Evolutionary conservation across 1,284 basidiomycete genomes (phyloP).

Genomic region (Puccinia novopanici): DNA sequence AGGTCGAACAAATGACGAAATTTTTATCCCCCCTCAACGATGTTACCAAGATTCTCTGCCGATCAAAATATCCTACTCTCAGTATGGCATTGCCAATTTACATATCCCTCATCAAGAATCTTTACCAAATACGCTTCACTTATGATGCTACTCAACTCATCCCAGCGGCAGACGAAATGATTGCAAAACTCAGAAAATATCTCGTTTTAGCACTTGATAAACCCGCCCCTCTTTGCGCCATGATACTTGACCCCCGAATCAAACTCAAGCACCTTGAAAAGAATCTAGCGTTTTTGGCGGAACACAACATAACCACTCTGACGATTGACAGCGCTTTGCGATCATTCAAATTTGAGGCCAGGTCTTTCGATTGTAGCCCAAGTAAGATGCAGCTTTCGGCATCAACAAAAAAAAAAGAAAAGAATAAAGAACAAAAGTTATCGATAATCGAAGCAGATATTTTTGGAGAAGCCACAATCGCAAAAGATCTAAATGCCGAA

Average conservation of each 20-base stretch:
- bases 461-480: neutral
- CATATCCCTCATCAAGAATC: neutral
- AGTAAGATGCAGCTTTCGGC: too few species aligned
- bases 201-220: neutral
- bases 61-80: slow-evolving; percentile 30
- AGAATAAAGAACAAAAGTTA: neutral
- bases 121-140: too few species aligned
- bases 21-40: slow-evolving; percentile 7
- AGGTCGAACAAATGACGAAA: neutral
- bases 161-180: neutral
- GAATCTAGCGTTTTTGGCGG: neutral
- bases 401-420: too few species aligned
- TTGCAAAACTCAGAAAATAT: neutral
- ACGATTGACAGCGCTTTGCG: neutral
- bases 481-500: neutral
- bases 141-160: neutral
- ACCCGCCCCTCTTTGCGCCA: neutral
- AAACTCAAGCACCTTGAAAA: neutral
- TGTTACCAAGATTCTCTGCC: slow-evolving; percentile 13
- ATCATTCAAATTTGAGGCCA: too few species aligned
- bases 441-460: neutral
- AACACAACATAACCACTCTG: neutral
- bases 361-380: too few species aligned
- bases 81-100: slow-evolving; percentile 9
- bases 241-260: slow-evolving; percentile 9